phyloP scores from a whole-genome alignment of 768 basidiomycete species.

The Hypholoma fasciculare region DNA sequence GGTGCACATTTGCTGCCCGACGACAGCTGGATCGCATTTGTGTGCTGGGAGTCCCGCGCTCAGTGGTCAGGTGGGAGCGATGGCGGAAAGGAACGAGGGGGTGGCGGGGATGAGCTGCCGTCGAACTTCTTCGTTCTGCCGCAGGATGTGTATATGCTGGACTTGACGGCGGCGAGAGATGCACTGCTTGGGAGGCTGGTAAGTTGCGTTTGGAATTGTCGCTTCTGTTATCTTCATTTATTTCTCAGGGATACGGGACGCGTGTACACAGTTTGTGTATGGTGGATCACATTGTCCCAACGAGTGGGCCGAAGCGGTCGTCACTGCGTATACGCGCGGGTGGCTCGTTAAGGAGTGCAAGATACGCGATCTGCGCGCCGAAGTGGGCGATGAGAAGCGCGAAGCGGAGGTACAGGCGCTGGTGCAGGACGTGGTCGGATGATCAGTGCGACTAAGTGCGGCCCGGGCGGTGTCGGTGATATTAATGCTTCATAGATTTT shows the following conservation, averaged over 20 bases:
- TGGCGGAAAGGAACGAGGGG: constrained; percentile 17
- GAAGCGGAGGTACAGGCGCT: constrained; percentile 43
- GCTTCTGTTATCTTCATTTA: not conserved
- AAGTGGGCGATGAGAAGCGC: constrained; percentile 38
- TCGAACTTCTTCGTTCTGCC: constrained; percentile 76
- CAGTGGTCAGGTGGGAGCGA: constrained; percentile 38
- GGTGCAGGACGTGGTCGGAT: constrained; percentile 44
- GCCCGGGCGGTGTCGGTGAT: no score
- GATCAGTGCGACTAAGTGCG: not conserved
- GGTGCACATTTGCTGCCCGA: constrained; percentile 59
- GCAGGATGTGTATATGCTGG: constrained; percentile 80
- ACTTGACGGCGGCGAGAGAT: constrained; percentile 71
- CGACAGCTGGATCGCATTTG: constrained; percentile 73
- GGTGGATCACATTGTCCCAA: constrained; percentile 34
- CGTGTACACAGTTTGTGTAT: constrained; percentile 77
- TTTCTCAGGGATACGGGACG: constrained; percentile 69
- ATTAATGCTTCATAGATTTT: no score
- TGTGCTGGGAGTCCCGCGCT: constrained; percentile 71
- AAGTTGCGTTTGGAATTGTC: constrained; percentile 20
- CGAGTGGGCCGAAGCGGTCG: constrained; percentile 61
- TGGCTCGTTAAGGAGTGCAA: constrained; percentile 45
- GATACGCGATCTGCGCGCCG: constrained; percentile 37
- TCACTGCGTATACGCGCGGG: constrained; percentile 59
- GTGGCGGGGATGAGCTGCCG: constrained; percentile 45
- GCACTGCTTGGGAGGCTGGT: constrained; percentile 80